phyloP scores from a whole-genome alignment of 2,329 filamentous ascomycete species.

The Zasmidium cellare region DNA sequence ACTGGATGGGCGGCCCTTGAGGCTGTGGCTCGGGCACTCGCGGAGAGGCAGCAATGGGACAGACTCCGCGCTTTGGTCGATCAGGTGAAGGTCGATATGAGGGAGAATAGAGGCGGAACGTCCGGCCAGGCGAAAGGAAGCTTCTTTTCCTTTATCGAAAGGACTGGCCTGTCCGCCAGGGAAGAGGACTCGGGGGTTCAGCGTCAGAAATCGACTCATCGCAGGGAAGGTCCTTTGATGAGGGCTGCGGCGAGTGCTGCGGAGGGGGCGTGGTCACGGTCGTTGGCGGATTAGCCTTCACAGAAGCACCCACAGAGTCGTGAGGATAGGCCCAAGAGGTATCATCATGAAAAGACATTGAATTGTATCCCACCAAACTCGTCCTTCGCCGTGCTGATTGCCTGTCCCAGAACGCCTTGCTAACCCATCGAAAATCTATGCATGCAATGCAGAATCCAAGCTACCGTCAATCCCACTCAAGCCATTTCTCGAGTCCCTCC shows the following conservation, averaged over 20 bases:
- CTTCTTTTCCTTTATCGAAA: slow-evolving; percentile 21
- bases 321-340: no score
- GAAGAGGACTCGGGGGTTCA: slow-evolving; percentile 5
- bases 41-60: slow-evolving; percentile 37
- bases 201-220: not conserved
- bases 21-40: slow-evolving; percentile 40
- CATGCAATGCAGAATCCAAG: no score
- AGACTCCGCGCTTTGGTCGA: slow-evolving; percentile 37
- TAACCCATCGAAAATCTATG: no score
- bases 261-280: not conserved
- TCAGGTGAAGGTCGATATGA: slow-evolving; percentile 12
- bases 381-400: no score
- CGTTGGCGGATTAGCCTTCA: no score
- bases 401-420: no score
- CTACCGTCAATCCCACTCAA: no score
- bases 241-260: not conserved
- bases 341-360: no score
- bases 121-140: slow-evolving; percentile 5
- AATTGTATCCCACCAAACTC: no score
- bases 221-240: slow-evolving; percentile 7
- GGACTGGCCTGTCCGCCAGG: slow-evolving; percentile 13
- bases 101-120: slow-evolving; percentile 7
- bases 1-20: slow-evolving; percentile 45
- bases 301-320: no score
- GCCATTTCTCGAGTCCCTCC: no score